Base-by-base conservation (phyloP, 768 basidiomycete genomes). In the Boletus sp. region DNA sequence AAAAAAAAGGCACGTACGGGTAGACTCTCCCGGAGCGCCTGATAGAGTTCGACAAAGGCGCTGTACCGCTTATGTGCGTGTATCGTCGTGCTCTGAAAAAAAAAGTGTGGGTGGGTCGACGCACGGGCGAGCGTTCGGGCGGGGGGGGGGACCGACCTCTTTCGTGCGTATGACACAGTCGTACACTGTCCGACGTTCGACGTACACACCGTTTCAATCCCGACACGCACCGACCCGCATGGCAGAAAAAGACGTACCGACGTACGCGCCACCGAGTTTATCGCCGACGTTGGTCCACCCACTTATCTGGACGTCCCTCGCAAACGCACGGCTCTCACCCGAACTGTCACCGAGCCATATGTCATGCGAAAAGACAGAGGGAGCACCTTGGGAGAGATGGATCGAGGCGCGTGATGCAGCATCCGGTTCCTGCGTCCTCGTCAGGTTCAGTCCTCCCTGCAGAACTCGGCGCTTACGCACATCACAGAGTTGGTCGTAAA, bases 261-360 rank as follows among this genome's bases (percentile, higher is more conserved):
- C 75, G 64, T 89, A 90, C 0, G 85, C 87, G 0, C 80, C 79
- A n/a, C 81, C 81, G 0, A 76, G 75, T 40, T 77, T 78, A 62
- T 89, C 88, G 1, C 87, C 87, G 7, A 90, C 88, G 59, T 78
- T 83, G 17, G 83, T 85, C 88, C 88, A 90, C 0, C 87, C 89
- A 10, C 75, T 75, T 18, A 90, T 85, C 48, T 76, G 75, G 4
- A 90, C 87, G 65, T 84, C 81, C 50, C 82, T 78, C 4, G 89
- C 82, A 63, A 90, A 90, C 2, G 80, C 76, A 0, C 68, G 66
- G 47, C 79, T 81, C 53, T 78, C 76, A 1, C 83, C 83, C 0
- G 75, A 77, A 55, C 83, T 83, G 58, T 89, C 87, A 0, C 78
- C 82, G 8, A 90, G 75, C 80, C 84, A 89, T 28, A 90, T 90